Evolutionary conservation across 768 basidiomycete genomes (phyloP).

Genomic region (Dendrothele bispora): DNA sequence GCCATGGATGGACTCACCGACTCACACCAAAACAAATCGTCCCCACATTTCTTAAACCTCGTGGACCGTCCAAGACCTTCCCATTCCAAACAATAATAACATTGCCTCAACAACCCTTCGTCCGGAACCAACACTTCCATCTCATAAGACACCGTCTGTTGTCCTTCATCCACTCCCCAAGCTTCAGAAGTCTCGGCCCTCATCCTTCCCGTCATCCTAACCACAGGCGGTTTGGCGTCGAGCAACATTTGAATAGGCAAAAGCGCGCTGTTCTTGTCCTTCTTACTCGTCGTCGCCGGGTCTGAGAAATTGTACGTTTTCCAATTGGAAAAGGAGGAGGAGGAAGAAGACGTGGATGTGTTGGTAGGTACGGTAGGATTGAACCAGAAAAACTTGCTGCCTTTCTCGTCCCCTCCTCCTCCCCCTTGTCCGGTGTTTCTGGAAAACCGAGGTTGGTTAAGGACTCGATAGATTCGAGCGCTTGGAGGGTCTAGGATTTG

Average conservation of each 20-base stretch:
- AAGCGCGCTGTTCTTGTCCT: not conserved
- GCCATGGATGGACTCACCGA: too few relatives aligned
- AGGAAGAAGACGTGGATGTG: too few relatives aligned
- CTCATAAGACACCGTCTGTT: conserved; percentile 4
- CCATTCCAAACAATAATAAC: conserved; percentile 7
- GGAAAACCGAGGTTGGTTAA: conserved; percentile 3
- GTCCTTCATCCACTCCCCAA: conserved; percentile 4
- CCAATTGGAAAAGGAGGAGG: too few relatives aligned
- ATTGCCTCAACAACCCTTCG: conserved; percentile 1
- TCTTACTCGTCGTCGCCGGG: too few relatives aligned
- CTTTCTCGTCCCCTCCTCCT: not conserved
- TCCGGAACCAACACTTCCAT: conserved; percentile 2
- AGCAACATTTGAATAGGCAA: conserved; percentile 3
- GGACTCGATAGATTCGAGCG: not conserved
- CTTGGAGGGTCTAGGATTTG: conserved; percentile 6
- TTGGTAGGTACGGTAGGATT: conserved; percentile 5
- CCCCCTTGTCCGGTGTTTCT: too few relatives aligned
- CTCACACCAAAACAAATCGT: too few relatives aligned
- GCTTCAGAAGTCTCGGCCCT: conserved; percentile 2
- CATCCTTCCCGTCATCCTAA: conserved; percentile 4
- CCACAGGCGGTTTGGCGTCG: conserved; percentile 2
- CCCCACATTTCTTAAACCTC: too few relatives aligned
- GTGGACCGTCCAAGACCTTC: too few relatives aligned
- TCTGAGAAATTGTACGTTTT: conserved; percentile 6
- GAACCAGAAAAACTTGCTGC: conserved; percentile 1